A percentile compares a stretch with the other conserved stretches of the same genome.
Evolutionary conservation across 768 basidiomycete genomes (phyloP).

Genomic region (Pulveroboletus sp.): DNA sequence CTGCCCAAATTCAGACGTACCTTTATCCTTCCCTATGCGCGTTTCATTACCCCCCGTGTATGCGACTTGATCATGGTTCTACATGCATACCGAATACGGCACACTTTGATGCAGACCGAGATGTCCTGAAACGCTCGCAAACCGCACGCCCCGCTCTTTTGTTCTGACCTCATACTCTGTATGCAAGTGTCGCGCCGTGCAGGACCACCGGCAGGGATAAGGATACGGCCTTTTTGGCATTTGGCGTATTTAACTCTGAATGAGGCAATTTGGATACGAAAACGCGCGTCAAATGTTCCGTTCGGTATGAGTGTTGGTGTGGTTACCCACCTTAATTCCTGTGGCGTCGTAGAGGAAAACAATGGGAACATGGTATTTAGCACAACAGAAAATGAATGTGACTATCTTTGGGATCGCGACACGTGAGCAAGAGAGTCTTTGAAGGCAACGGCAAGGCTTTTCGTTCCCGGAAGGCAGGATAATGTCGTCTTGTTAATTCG

Average conservation of each 20-base stretch:
- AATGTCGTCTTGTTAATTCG: slow-evolving; percentile 3
- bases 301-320: slow-evolving; percentile 10
- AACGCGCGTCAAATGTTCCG: slow-evolving; percentile 24
- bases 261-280: slow-evolving; percentile 72
- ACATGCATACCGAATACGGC: slow-evolving; percentile 7
- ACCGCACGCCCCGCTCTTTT: slow-evolving; percentile 72
- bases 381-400: neutral
- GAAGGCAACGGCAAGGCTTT: slow-evolving; percentile 52
- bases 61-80: neutral
- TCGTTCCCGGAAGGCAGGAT: slow-evolving; percentile 56
- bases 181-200: slow-evolving; percentile 89
- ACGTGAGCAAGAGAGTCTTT: slow-evolving; percentile 64
- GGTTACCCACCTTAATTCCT: slow-evolving; percentile 8
- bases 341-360: slow-evolving; percentile 13
- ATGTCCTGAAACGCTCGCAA: slow-evolving; percentile 94
- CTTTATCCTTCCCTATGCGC: slow-evolving; percentile 99
- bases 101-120: slow-evolving; percentile 93
- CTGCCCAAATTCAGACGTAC: slow-evolving; percentile 97
- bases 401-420: slow-evolving; percentile 13
- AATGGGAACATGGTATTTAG: slow-evolving; percentile 24
- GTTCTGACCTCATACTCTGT: slow-evolving; percentile 88
- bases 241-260: slow-evolving; percentile 79
- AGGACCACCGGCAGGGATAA: slow-evolving; percentile 88
- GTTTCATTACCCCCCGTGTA: slow-evolving; percentile 85
- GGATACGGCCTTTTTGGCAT: slow-evolving; percentile 87